phyloP scores from a whole-genome alignment of 1,284 basidiomycete genomes.

The Fomitopsis schrenkii region DNA sequence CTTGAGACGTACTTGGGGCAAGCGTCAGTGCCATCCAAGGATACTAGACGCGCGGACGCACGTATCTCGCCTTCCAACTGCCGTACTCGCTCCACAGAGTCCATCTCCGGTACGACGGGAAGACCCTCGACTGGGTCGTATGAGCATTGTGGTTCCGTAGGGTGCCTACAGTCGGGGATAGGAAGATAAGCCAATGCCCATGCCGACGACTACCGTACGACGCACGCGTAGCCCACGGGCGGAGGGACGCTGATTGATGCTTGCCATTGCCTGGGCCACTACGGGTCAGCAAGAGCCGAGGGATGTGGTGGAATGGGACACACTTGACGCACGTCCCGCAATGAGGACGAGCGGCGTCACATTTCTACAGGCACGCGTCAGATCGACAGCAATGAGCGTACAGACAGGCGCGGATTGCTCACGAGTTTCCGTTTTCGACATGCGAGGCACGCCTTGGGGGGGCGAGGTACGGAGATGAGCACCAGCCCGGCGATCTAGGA shows the following conservation, averaged over 20 bases:
- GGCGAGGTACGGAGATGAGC: constrained; percentile 8
- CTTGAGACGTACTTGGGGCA: constrained; percentile 53
- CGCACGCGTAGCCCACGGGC: constrained; percentile 74
- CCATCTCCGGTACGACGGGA: constrained; percentile 65
- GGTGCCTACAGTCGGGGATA: constrained; percentile 55
- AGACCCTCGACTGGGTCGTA: constrained; percentile 83
- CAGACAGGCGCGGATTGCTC: constrained; percentile 21
- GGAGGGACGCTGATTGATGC: constrained; percentile 75
- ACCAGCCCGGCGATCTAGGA: not conserved
- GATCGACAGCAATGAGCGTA: constrained; percentile 5
- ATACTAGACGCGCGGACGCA: constrained; percentile 27
- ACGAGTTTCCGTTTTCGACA: constrained; percentile 81
- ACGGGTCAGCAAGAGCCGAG: constrained; percentile 5
- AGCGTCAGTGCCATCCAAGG: not conserved
- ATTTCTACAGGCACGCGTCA: constrained; percentile 53
- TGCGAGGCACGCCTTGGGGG: constrained; percentile 64
- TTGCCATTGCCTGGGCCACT: constrained; percentile 59
- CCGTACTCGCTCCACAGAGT: constrained; percentile 71
- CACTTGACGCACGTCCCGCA: constrained; percentile 80
- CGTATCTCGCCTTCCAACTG: constrained; percentile 76
- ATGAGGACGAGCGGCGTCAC: constrained; percentile 76
- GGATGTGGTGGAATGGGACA: constrained; percentile 24
- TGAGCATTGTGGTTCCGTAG: constrained; percentile 72
- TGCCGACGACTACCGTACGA: constrained; percentile 6
- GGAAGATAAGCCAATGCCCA: not conserved